Conservation (phyloP, 306 rosid species). For the Cucurbita pepo region DNA sequence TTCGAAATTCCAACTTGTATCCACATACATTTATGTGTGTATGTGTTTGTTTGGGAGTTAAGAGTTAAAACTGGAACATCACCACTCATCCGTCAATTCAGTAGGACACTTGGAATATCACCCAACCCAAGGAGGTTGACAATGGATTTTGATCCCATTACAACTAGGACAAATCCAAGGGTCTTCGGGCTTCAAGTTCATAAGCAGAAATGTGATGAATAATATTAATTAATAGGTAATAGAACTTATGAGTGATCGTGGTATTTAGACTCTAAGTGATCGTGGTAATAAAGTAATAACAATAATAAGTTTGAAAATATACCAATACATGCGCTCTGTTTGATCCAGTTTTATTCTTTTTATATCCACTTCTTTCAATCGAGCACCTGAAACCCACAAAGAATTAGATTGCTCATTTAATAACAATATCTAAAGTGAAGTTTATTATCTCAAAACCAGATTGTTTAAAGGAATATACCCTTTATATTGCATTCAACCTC, state of each 20-base stretch:
- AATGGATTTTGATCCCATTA: background rate
- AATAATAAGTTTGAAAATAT: slow-evolving; percentile 2
- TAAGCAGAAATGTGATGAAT: background rate
- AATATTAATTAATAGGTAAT: background rate
- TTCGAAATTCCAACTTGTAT: no score
- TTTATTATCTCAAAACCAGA: background rate
- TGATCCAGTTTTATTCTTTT: slow-evolving; percentile 28
- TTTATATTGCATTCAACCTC: slow-evolving; percentile 38
- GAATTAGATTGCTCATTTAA: background rate
- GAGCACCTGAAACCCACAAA: slow-evolving; percentile 27
- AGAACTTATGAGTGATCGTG: background rate
- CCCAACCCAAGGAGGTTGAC: background rate
- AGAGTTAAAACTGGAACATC: background rate
- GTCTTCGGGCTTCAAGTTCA: background rate
- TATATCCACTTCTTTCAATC: slow-evolving; percentile 32
- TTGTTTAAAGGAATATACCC: slow-evolving; percentile 18
- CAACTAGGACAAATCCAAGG: background rate
- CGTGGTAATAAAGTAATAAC: background rate
- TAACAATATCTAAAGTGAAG: background rate
- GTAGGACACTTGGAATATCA: background rate
- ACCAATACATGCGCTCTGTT: slow-evolving; percentile 57
- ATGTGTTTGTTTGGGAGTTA: background rate
- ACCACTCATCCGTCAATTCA: background rate
- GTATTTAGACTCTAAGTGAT: background rate
- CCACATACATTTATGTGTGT: background rate